phyloP scores from a whole-genome alignment of 202 grass and related monocot genomes.

The Carex arenaria region DNA sequence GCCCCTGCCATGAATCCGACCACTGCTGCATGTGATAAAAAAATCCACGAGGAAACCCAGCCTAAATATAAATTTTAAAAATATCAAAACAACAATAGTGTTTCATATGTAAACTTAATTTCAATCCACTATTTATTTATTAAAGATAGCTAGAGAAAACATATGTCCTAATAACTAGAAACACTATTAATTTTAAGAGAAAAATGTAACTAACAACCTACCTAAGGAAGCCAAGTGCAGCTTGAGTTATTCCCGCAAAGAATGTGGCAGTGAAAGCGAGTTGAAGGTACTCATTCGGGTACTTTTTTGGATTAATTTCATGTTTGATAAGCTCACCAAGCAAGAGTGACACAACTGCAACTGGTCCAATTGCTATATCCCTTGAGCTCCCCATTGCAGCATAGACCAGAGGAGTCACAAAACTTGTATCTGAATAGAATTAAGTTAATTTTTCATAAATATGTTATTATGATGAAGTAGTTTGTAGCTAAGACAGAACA shows the following conservation, averaged over 20 bases:
- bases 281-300: conserved; percentile 34
- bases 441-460: neutral
- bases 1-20: conserved; percentile 80
- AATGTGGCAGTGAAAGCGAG: conserved; percentile 73
- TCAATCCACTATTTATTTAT: too few species aligned
- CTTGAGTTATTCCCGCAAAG: conserved; percentile 63
- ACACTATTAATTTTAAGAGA: neutral
- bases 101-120: too few species aligned
- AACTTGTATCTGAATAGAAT: conserved; percentile 42
- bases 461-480: neutral
- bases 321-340: conserved; percentile 47
- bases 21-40: conserved; percentile 72
- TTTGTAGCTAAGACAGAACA: neutral
- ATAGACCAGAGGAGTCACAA: conserved; percentile 68
- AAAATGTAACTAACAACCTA: neutral
- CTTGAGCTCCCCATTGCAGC: conserved; percentile 69
- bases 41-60: conserved; percentile 72
- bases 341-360: conserved; percentile 69
- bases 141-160: neutral
- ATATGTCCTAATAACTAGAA: too few species aligned
- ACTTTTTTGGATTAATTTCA: conserved; percentile 41
- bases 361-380: conserved; percentile 81
- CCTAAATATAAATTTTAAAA: too few species aligned
- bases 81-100: too few species aligned
- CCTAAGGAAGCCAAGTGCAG: conserved; percentile 61